Base-by-base conservation (phyloP, 768 basidiomycete species). In the Tricholoma sp. region DNA sequence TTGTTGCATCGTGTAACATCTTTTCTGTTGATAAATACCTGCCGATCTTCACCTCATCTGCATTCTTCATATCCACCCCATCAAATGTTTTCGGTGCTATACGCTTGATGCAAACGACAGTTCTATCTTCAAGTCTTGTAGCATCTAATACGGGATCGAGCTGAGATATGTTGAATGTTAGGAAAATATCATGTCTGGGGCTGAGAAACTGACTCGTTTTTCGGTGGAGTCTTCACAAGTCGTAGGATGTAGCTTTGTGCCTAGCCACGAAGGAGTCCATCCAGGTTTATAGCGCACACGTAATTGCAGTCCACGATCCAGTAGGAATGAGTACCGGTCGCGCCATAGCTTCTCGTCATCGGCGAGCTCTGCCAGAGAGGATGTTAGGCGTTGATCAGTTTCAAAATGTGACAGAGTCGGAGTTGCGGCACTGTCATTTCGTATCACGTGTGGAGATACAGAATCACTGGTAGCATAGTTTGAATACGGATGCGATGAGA, bases 231-330 rank as follows among this genome's bases (percentile, higher is more conserved):
- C 55, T 12, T 56, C 58, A 34, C 55, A 56, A 43, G 46, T 31
- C 14, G 34, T 22, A 10, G 54, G 55, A 34, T 57, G 49, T 19
- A 60, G 53, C 7, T 54, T 60, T 7, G 58, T 54, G 0, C 63
- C 61, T 2, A 59, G 21, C 70, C 71, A 73, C 5, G 69, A 69
- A 11, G 71, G 69, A 6, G 45, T 64, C 71, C 70, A 70, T 12
- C 58, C 62, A 9, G 62, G 72, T 50, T 16, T 52, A 54, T 72
- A 74, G 2, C 72, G 65, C 0, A 63, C 56, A 11, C 68, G 65
- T 2, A 74, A 63, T 9, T 56, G 53, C 50, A 68, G 71, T 11
- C 73, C 70, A 21, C 61, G 53, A 7, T 46, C 45, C 8, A 62
- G 53, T 3, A 72, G 56, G 61, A 66, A 71, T 9, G 56, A 29